These are phyloP conservation scores for Crucihimalaya himalaica DNA, from an alignment of 345 rosid species.

Conservation along the genomic window DNA sequence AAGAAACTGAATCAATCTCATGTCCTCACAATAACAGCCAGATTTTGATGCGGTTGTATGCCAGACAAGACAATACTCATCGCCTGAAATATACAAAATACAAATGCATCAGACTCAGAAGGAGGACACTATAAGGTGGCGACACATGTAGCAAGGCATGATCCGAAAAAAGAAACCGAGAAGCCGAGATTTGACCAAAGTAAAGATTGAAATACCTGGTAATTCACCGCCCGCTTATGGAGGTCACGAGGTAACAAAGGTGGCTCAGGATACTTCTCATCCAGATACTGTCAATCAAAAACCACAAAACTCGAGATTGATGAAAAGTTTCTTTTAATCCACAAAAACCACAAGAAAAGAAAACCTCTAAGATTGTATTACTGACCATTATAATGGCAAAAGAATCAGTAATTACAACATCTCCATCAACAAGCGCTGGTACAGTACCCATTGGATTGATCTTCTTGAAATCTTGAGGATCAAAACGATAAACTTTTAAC, in stretches of 20 bases:
- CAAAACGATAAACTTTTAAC: slow-evolving; percentile 1
- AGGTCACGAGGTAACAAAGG: slow-evolving; percentile 69
- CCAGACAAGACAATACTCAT: slow-evolving; percentile 72
- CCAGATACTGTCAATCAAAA: slow-evolving; percentile 57
- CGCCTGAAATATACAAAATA: slow-evolving; percentile 45
- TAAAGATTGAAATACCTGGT: slow-evolving; percentile 51
- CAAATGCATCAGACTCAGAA: background rate
- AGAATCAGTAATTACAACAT: slow-evolving; percentile 65
- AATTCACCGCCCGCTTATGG: slow-evolving; percentile 60
- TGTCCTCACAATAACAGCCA: slow-evolving; percentile 55
- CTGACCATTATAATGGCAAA: slow-evolving; percentile 61
- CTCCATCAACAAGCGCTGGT: slow-evolving; percentile 78
- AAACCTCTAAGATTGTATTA: background rate
- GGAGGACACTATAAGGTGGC: background rate
- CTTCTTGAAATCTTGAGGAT: slow-evolving; percentile 55
- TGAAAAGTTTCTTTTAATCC: background rate
- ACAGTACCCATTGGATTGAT: slow-evolving; percentile 83
- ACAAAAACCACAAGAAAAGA: background rate
- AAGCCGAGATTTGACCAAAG: background rate
- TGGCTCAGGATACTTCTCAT: slow-evolving; percentile 76
- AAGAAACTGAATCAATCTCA: background rate
- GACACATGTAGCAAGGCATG: background rate
- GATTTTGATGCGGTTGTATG: slow-evolving; percentile 82
- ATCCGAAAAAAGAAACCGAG: background rate
- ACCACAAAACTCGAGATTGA: background rate